Base-by-base conservation (phyloP, 176 grass and related monocot species). In the Lolium perenne region DNA sequence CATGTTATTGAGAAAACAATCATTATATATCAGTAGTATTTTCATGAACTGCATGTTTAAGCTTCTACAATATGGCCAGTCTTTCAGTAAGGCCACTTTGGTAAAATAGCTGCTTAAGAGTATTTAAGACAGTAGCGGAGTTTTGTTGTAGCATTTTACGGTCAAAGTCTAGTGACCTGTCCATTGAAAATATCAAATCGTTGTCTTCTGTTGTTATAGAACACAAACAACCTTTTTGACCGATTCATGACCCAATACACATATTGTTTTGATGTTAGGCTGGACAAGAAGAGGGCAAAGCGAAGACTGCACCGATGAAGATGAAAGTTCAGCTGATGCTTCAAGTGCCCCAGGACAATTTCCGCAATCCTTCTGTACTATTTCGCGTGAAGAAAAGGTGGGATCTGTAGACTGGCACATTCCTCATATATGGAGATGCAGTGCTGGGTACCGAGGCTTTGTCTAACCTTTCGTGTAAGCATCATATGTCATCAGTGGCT, bases 351-450 rank as follows among this genome's bases (percentile, higher is more conserved):
- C 96, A 86, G 85, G 90, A 95, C 86, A 85, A 92, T 90, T 29
- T 91, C 38, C 83, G 57, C 49, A 90, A 88, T 59, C 84, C 93
- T 8, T 35, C 77, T 41, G 88, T 98, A 40, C 86, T 98, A 32
- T 95, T 98, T 63, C 90, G 82, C 73, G 92, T 98, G 70, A 98
- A 98, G 79, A 98, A 95, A 91, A 93, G 96, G 75, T 98, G 96
- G 96, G 96, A 98, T 71, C 82, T 95, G 67, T 95, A 94, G 78
- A 80, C 32, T 48, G 20, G 5, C 45, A 25, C 58, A 87, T 68
- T 57, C 7, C 40, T 62, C 75, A 11, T 57, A 10, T 50, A 55
- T 29, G 60, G 81, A 38, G 48, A 80, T 20, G 40, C 59, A 35
- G 53, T 26, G 10, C 7, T 43, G 12, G 73, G 51, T 50, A 71